A percentile compares a stretch with the other conserved stretches of the same genome.
Conservation (phyloP, 2,329 filamentous ascomycete genomes). For the Elsinoe arachidis region DNA sequence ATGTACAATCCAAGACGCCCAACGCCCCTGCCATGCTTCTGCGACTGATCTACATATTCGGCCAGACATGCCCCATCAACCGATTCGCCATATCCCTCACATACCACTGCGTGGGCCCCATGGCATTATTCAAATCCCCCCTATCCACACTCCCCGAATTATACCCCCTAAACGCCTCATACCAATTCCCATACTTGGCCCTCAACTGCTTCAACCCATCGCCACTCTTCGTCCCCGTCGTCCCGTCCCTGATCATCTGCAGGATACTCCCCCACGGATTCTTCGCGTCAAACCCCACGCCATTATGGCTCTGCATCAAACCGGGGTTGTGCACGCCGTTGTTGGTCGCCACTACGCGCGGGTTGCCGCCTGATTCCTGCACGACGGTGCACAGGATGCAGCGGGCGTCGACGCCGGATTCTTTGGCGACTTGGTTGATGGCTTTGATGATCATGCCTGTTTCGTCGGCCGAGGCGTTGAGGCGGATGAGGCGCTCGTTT, state of each 20-base stretch:
- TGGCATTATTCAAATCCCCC: neutral
- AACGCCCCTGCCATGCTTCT: too few relatives aligned
- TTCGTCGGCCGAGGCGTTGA: conserved; percentile 2
- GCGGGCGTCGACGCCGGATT: conserved; percentile 30
- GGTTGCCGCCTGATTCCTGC: conserved; percentile 41
- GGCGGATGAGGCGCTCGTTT: conserved; percentile 4
- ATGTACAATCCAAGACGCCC: too few relatives aligned
- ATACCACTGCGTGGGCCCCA: conserved; percentile 7
- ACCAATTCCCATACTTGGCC: conserved; percentile 14
- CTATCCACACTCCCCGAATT: conserved; percentile 2
- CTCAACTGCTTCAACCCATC: conserved; percentile 13
- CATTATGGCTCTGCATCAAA: conserved; percentile 39
- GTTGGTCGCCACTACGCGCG: conserved; percentile 36
- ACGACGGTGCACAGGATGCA: conserved; percentile 39
- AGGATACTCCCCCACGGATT: conserved; percentile 7
- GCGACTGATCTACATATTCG: neutral
- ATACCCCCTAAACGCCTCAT: conserved; percentile 7
- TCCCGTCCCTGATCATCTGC: conserved; percentile 10
- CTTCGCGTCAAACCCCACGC: conserved; percentile 21
- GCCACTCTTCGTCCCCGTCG: neutral
- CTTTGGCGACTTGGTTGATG: conserved; percentile 27
- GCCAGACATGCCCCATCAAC: conserved; percentile 7
- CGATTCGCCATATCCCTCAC: conserved; percentile 7
- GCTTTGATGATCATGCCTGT: conserved; percentile 18
- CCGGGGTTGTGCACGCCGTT: conserved; percentile 38